Conservation (phyloP, 805 yeast genomes). For the Starmerella davenportii region DNA sequence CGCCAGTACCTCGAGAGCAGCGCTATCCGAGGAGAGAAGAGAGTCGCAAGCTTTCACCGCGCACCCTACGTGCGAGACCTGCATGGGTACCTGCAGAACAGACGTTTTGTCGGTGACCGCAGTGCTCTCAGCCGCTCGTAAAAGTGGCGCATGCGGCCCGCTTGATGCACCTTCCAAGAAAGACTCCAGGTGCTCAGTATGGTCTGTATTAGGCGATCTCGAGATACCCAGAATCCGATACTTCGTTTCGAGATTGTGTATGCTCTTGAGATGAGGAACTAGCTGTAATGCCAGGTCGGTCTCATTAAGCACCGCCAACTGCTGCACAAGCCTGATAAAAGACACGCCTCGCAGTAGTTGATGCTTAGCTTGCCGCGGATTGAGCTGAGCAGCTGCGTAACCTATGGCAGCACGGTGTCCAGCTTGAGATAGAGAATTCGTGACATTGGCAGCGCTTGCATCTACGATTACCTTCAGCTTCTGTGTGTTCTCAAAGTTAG, state of each 20-base stretch:
- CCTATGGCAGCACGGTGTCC: constrained; percentile 75
- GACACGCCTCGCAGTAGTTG: constrained; percentile 59
- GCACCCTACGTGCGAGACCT: constrained; percentile 65
- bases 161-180: not conserved
- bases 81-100: constrained; percentile 35
- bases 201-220: not conserved
- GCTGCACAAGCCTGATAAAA: constrained; percentile 53
- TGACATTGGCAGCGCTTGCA: constrained; percentile 55
- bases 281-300: constrained; percentile 34
- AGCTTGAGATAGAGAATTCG: constrained; percentile 62
- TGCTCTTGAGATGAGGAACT: constrained; percentile 38
- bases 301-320: constrained; percentile 35
- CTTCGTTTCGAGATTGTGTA: constrained; percentile 10
- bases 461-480: constrained; percentile 60
- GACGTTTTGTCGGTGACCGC: not conserved
- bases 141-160: constrained; percentile 17
- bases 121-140: too few species aligned
- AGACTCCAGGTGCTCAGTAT: not conserved
- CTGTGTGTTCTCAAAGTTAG: constrained; percentile 47
- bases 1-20: constrained; percentile 65
- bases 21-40: constrained; percentile 57
- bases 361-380: constrained; percentile 39
- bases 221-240: not conserved
- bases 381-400: constrained; percentile 44
- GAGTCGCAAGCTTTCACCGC: constrained; percentile 43